phyloP scores from a whole-genome alignment of 2,329 filamentous ascomycete genomes.

The Pseudogymnoascus sp. region DNA sequence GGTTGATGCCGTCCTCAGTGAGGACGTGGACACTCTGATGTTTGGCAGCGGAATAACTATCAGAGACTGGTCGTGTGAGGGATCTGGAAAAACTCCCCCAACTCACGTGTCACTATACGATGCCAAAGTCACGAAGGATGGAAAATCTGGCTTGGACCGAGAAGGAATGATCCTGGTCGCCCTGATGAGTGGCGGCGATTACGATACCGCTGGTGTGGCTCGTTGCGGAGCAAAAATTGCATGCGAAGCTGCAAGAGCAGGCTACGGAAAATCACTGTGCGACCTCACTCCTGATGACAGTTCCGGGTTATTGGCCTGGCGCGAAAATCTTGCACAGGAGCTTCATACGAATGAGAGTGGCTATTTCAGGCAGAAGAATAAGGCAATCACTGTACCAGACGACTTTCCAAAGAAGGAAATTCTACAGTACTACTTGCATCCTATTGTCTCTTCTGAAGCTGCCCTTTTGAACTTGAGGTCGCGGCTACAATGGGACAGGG shows the following conservation, averaged over 20 bases:
- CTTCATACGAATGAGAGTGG: slow-evolving; percentile 75
- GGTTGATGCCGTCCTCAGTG: slow-evolving; percentile 88
- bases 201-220: slow-evolving; percentile 77
- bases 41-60: slow-evolving; percentile 78
- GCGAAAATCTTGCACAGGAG: slow-evolving; percentile 62
- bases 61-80: slow-evolving; percentile 74
- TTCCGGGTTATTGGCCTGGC: slow-evolving; percentile 59
- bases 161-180: slow-evolving; percentile 92
- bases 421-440: slow-evolving; percentile 79
- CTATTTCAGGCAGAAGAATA: slow-evolving; percentile 69
- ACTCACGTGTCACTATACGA: slow-evolving; percentile 85
- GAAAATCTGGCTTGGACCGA: slow-evolving; percentile 54
- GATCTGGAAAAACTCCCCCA: slow-evolving; percentile 53
- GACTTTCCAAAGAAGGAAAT: slow-evolving; percentile 73
- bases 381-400: slow-evolving; percentile 64
- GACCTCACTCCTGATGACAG: slow-evolving; percentile 51
- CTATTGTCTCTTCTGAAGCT: slow-evolving; percentile 61
- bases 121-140: slow-evolving; percentile 44
- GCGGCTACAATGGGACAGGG: slow-evolving; percentile 50
- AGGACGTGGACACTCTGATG: slow-evolving; percentile 97
- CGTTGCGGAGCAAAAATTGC: slow-evolving; percentile 83
- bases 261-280: slow-evolving; percentile 72
- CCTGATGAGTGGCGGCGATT: slow-evolving; percentile 92
- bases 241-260: slow-evolving; percentile 80
- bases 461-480: slow-evolving; percentile 46